These are phyloP conservation scores for Xylaria sp. DNA, from an alignment of 2,329 filamentous ascomycete genomes.

Conservation along the genomic window DNA sequence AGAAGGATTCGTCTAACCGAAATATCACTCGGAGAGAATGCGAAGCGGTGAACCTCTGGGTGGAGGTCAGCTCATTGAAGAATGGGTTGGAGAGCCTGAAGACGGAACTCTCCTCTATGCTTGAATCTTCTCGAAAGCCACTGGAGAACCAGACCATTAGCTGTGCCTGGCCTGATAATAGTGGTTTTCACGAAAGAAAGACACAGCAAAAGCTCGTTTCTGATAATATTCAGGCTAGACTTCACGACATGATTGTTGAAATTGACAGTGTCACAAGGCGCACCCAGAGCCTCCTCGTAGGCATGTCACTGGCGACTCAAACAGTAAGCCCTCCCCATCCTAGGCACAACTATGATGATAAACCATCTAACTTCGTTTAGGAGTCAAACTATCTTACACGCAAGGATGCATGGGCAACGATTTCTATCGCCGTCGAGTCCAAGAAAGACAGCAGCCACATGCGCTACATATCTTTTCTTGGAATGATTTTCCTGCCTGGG, in stretches of 20 bases:
- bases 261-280: slow-evolving; percentile 32
- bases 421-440: slow-evolving; percentile 37
- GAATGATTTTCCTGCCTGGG: slow-evolving; percentile 43
- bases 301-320: slow-evolving; percentile 37
- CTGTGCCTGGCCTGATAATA: not conserved
- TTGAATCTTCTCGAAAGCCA: slow-evolving; percentile 9
- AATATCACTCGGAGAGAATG: slow-evolving; percentile 36
- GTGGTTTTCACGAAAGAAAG: no score
- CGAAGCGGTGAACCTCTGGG: slow-evolving; percentile 36
- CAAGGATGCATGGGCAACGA: slow-evolving; percentile 32
- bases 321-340: slow-evolving; percentile 33
- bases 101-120: slow-evolving; percentile 30
- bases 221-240: slow-evolving; percentile 27
- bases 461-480: slow-evolving; percentile 36
- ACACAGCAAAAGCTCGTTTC: slow-evolving; percentile 3
- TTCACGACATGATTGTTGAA: slow-evolving; percentile 40
- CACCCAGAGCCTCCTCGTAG: slow-evolving; percentile 32
- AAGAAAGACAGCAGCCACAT: slow-evolving; percentile 41
- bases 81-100: slow-evolving; percentile 39
- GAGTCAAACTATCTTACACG: slow-evolving; percentile 42
- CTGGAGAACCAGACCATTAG: not conserved
- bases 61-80: slow-evolving; percentile 36
- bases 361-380: slow-evolving; percentile 21
- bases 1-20: not conserved
- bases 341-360: not conserved